Evolutionary conservation across 805 yeast genomes (phyloP).

Genomic region (Candida ponderosae): DNA sequence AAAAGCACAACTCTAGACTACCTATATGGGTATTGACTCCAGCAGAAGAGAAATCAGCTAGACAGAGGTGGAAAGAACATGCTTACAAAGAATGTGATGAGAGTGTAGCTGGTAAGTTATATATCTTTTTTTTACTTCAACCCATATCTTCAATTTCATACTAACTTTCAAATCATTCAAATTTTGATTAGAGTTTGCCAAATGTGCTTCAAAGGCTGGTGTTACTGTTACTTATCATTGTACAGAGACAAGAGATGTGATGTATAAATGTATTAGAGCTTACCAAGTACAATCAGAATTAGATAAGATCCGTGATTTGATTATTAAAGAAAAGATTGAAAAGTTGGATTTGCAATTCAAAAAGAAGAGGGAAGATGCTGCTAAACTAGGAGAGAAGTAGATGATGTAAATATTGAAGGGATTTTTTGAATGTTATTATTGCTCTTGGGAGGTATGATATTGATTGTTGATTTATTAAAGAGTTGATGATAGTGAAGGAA

Average conservation of each 20-base stretch:
- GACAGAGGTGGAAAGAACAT: constrained; percentile 59
- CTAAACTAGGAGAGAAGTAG: neutral
- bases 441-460: no score
- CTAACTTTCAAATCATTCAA: constrained; percentile 71
- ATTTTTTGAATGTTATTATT: no score
- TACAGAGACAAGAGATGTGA: constrained; percentile 43
- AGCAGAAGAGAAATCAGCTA: constrained; percentile 64
- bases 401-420: neutral
- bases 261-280: constrained; percentile 54
- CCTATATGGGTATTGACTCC: constrained; percentile 78
- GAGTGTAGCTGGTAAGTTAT: constrained; percentile 55
- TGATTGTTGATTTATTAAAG: no score
- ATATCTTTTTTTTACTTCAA: constrained; percentile 61
- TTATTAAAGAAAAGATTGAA: constrained; percentile 50
- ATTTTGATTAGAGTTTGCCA: constrained; percentile 41
- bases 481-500: no score
- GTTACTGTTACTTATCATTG: constrained; percentile 63
- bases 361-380: constrained; percentile 1
- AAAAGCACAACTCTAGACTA: constrained; percentile 27
- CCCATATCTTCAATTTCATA: constrained; percentile 70
- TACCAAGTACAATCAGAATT: constrained; percentile 57
- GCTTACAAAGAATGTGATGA: constrained; percentile 64
- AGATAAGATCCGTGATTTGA: constrained; percentile 61
- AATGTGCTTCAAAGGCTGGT: constrained; percentile 59
- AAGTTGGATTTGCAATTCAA: constrained; percentile 20